Percentiles rank a stretch among this genome's conserved stretches.
These are phyloP conservation scores for Trichoderma atrobrunneum DNA, from an alignment of 2,329 filamentous ascomycete species.

Conservation along the genomic window DNA sequence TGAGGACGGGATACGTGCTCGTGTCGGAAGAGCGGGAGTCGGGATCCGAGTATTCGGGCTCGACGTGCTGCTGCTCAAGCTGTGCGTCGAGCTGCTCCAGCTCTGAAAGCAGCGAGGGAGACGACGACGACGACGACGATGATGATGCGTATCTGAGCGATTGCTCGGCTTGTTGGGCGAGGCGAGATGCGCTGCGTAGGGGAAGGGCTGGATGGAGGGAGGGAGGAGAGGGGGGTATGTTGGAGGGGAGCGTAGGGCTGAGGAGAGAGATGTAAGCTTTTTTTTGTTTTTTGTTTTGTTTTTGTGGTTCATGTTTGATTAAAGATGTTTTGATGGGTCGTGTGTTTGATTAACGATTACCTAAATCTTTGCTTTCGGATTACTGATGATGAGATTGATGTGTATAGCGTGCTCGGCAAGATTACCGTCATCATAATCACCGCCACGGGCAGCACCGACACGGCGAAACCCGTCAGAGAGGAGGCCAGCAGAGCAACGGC, in stretches of 20 bases:
- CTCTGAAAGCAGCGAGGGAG: neutral
- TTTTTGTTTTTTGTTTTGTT: neutral
- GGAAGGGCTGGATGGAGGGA: neutral
- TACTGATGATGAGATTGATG: neutral
- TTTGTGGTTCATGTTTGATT: neutral
- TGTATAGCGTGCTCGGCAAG: neutral
- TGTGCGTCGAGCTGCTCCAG: conserved; percentile 1
- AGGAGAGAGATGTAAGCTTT: neutral
- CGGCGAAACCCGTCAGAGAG: neutral
- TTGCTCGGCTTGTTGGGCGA: conserved; percentile 2
- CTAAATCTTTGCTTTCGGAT: neutral
- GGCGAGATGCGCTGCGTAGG: neutral
- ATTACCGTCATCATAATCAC: neutral
- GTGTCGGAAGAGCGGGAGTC: conserved; percentile 1
- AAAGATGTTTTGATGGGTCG: too few species aligned
- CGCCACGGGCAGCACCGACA: neutral
- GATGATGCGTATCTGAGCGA: neutral
- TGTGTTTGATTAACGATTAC: too few species aligned
- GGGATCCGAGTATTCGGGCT: conserved; percentile 11
- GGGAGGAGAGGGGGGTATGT: neutral
- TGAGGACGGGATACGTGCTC: conserved; percentile 2
- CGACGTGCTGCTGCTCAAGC: conserved; percentile 12
- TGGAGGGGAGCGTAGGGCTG: neutral
- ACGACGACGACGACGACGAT: neutral
- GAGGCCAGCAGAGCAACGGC: neutral